Percentiles rank a stretch among this genome's conserved stretches.
Conservation (phyloP, 495 filamentous ascomycete genomes). For the Neurospora sp. region DNA sequence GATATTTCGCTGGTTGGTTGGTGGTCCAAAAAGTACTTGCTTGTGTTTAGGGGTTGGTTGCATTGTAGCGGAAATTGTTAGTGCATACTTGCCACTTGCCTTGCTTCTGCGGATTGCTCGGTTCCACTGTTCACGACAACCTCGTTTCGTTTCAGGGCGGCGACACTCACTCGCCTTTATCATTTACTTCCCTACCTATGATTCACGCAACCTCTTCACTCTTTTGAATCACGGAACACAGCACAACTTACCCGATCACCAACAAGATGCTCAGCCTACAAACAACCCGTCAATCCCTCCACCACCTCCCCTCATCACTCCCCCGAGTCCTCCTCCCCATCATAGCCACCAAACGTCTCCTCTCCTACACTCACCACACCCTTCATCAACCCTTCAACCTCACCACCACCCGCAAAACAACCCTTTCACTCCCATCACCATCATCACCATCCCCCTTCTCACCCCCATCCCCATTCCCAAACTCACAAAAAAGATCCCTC, state of each 20-base stretch:
- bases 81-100: not conserved
- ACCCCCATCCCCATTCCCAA: not conserved
- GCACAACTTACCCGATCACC: not conserved
- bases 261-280: not conserved
- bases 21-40: not conserved
- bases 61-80: not conserved
- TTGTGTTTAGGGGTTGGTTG: not conserved
- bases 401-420: not conserved
- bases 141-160: not conserved
- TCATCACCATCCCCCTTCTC: not conserved
- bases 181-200: not conserved
- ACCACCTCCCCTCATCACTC: not conserved
- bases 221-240: not conserved
- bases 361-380: not conserved
- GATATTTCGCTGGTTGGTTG: not conserved
- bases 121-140: not conserved
- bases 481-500: slow-evolving; percentile 18
- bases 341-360: not conserved
- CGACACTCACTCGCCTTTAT: not conserved
- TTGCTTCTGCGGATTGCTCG: not conserved
- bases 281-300: not conserved
- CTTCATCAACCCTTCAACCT: too few relatives aligned
- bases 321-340: not conserved
- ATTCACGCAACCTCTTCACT: not conserved
- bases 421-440: not conserved